Conservation (phyloP, 2,329 filamentous ascomycete species). For the Alternaria sp. region DNA sequence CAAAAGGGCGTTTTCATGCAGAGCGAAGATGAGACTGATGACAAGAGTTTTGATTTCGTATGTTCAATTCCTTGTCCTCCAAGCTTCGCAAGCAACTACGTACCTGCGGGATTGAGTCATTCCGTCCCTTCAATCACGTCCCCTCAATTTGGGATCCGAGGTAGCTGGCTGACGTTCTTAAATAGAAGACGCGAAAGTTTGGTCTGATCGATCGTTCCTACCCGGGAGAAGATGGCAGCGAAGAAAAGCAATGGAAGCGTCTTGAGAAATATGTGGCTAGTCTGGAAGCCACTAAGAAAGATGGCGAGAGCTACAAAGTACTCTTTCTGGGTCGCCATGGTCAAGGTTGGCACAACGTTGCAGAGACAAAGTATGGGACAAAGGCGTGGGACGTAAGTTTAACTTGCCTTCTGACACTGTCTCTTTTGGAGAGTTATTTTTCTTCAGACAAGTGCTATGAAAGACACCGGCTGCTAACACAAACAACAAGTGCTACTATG, state of each 20-base stretch:
- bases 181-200: slow-evolving; percentile 57
- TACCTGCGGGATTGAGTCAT: not conserved
- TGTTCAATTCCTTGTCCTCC: not conserved
- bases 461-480: not conserved
- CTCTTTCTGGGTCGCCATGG: slow-evolving; percentile 73
- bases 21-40: slow-evolving; percentile 63
- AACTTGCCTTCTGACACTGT: not conserved
- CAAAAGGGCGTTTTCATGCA: slow-evolving; percentile 69
- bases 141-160: no score
- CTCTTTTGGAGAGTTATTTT: no score
- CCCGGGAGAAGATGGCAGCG: slow-evolving; percentile 50
- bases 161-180: not conserved
- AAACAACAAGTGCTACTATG: slow-evolving; percentile 64
- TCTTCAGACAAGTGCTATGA: no score
- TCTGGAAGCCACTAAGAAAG: slow-evolving; percentile 55
- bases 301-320: slow-evolving; percentile 66
- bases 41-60: slow-evolving; percentile 69
- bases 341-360: slow-evolving; percentile 70
- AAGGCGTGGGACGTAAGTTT: slow-evolving; percentile 68
- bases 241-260: slow-evolving; percentile 62
- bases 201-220: slow-evolving; percentile 70
- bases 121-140: not conserved
- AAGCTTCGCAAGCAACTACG: no score
- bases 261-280: slow-evolving; percentile 63
- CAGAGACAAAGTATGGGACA: slow-evolving; percentile 71